A percentile compares a stretch with the other conserved stretches of the same genome.
Evolutionary conservation across 805 yeast species (phyloP).

Genomic region (Wickerhamiella domercqiae): DNA sequence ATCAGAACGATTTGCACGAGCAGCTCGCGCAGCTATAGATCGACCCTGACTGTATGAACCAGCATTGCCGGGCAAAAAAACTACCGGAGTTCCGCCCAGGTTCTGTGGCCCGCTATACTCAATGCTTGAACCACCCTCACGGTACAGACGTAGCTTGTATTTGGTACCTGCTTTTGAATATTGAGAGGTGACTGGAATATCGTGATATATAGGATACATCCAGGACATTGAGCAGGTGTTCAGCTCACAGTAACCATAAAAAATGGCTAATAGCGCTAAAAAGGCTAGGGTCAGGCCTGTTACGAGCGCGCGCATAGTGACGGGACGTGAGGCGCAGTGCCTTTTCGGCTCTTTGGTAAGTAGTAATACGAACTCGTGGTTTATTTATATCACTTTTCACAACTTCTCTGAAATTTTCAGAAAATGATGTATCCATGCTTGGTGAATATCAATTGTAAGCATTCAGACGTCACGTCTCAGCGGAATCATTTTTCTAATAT

Average conservation of each 20-base stretch:
- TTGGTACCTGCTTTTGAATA: slow-evolving; percentile 8
- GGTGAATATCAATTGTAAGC: too few relatives aligned
- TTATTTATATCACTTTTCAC: too few relatives aligned
- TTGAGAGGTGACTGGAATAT: slow-evolving; percentile 9
- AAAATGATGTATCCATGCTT: too few relatives aligned
- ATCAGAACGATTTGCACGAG: slow-evolving; percentile 31
- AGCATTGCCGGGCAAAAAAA: slow-evolving; percentile 95
- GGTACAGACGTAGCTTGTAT: slow-evolving; percentile 68
- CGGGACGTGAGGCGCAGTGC: too few relatives aligned
- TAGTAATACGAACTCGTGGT: too few relatives aligned
- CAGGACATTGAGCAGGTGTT: slow-evolving; percentile 16
- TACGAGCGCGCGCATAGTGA: neutral
- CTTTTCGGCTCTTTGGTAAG: too few relatives aligned
- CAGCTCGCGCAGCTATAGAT: slow-evolving; percentile 74
- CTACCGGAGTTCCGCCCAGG: slow-evolving; percentile 72
- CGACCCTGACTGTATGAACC: slow-evolving; percentile 85
- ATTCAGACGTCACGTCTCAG: too few relatives aligned
- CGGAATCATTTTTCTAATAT: too few relatives aligned
- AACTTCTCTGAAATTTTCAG: too few relatives aligned
- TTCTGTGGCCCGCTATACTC: slow-evolving; percentile 14
- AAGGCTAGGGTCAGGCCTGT: neutral
- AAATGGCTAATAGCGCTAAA: slow-evolving; percentile 1
- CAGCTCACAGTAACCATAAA: slow-evolving; percentile 6
- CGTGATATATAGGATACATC: slow-evolving; percentile 9
- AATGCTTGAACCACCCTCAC: slow-evolving; percentile 49